Evolutionary conservation across 2,329 filamentous ascomycete species (phyloP).

Genomic region (Pseudogymnoascus sp.): DNA sequence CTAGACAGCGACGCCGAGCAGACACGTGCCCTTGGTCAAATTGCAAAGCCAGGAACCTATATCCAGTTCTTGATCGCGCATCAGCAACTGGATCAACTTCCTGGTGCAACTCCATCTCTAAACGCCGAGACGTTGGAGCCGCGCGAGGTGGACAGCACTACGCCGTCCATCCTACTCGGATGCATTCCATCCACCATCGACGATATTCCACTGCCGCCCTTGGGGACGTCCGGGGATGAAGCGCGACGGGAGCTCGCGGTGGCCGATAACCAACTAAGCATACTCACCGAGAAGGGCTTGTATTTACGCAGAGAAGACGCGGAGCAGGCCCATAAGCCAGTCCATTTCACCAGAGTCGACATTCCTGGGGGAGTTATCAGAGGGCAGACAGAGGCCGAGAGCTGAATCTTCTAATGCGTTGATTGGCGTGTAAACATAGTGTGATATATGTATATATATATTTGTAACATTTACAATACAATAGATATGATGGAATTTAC

Average conservation of each 20-base stretch:
- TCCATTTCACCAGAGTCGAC: constrained; percentile 3
- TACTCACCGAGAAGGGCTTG: constrained; percentile 5
- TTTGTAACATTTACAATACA: not conserved
- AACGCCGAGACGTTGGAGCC: not conserved
- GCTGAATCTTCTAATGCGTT: not conserved
- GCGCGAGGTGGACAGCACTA: constrained; percentile 10
- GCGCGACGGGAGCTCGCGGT: not conserved
- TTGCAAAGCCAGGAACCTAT: constrained; percentile 55
- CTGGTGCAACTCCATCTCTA: constrained; percentile 11
- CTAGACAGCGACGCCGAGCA: constrained; percentile 22
- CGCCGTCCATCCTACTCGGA: constrained; percentile 27
- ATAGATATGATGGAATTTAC: not conserved
- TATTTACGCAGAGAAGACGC: not conserved
- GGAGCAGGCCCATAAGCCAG: not conserved
- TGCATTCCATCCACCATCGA: constrained; percentile 26
- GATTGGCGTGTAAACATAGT: not conserved
- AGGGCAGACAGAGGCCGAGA: constrained; percentile 15
- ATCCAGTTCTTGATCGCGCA: constrained; percentile 57
- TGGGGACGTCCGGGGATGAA: not conserved
- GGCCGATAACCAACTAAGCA: constrained; percentile 16
- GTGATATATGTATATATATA: not conserved
- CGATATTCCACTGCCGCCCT: constrained; percentile 16
- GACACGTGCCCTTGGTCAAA: constrained; percentile 39
- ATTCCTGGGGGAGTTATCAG: constrained; percentile 13
- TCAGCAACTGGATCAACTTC: constrained; percentile 14